Evolutionary conservation across 371 early-diverging fungal genomes (phyloP), one percentile per base, ranked within the genome.

Genomic region (Zychaea mexicana): DNA sequence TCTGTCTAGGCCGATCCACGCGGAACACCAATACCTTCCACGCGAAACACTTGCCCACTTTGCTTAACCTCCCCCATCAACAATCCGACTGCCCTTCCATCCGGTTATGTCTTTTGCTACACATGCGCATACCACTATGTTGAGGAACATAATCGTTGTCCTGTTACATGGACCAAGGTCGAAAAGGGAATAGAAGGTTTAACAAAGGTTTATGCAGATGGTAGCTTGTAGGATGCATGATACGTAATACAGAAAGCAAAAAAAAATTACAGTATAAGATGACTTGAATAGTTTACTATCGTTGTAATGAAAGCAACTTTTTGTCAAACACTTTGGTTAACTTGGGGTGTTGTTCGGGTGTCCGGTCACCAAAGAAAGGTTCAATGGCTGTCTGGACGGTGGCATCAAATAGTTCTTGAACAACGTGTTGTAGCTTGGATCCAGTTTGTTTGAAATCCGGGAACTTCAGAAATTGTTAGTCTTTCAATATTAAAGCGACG

Each of bases 81-180:
- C 32, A 97, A 97, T 71, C 92, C 96, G 5, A 89, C 96, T 13
- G 90, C 91, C 17, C 70, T 91, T 19, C 84, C 92, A 2, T 88
- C 94, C 6, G 94, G 94, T 12, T 93, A 92, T 59, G 91, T 90
- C 30, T 93, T 89, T 62, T 94, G 94, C 70, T 94, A 94, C 64
- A 88, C 91, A 2, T 94, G 94, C 72, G 85, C 88, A 4, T 85
- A 85, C 68, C 80, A 79, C 47, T 86, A 86, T 57, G 82, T 94
- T 3, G 83, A 87, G 26, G 90, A 89, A 12, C 73, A 81, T 57
- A 79, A 78, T 5, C 62, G 82, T 24, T 94, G 94, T 53, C 94
- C 94, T 5, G 87, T 94, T 2, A 91, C 92, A 8, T 78, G 85
- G 77, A 77, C 79, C 47, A 78, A 73, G 36, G 62, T 73, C 1